These are phyloP conservation scores for Blastobotrys raffinosifermentans DNA, from an alignment of 1,139 yeast genomes.

Conservation along the genomic window DNA sequence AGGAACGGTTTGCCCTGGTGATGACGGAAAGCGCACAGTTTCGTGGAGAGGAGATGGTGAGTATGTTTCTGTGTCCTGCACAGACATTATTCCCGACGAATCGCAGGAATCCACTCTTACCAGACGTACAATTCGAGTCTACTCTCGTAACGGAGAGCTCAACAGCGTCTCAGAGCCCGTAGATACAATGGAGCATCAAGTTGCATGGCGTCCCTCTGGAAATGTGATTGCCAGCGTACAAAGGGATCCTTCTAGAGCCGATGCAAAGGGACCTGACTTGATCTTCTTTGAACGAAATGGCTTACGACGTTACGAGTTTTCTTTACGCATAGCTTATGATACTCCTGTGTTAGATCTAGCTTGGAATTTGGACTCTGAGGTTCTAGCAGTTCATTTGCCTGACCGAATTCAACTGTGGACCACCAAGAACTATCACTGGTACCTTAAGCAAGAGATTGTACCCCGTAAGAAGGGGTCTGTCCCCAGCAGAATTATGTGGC, in stretches of 20 bases:
- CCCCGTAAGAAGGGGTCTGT: conserved; percentile 23
- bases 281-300: conserved; percentile 94
- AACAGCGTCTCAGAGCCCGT: conserved; percentile 89
- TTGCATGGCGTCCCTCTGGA: conserved; percentile 92
- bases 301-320: conserved; percentile 80
- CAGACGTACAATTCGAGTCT: conserved; percentile 81
- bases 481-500: conserved; percentile 44
- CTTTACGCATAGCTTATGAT: conserved; percentile 51
- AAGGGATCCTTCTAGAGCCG: conserved; percentile 35
- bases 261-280: conserved; percentile 23
- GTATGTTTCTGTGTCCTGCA: conserved; percentile 61
- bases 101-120: conserved; percentile 33
- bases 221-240: conserved; percentile 79
- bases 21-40: conserved; percentile 45
- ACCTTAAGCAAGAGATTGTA: conserved; percentile 70
- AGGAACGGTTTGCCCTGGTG: conserved; percentile 51
- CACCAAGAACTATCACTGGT: conserved; percentile 92
- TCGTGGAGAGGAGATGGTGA: conserved; percentile 98
- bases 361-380: conserved; percentile 84
- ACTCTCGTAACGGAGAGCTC: conserved; percentile 64
- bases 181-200: conserved; percentile 64
- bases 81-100: conserved; percentile 46
- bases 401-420: conserved; percentile 82
- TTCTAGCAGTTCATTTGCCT: conserved; percentile 59
- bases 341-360: conserved; percentile 48